phyloP scores from a whole-genome alignment of 108 stramenopile genomes.

The Aureococcus anophagefferens region DNA sequence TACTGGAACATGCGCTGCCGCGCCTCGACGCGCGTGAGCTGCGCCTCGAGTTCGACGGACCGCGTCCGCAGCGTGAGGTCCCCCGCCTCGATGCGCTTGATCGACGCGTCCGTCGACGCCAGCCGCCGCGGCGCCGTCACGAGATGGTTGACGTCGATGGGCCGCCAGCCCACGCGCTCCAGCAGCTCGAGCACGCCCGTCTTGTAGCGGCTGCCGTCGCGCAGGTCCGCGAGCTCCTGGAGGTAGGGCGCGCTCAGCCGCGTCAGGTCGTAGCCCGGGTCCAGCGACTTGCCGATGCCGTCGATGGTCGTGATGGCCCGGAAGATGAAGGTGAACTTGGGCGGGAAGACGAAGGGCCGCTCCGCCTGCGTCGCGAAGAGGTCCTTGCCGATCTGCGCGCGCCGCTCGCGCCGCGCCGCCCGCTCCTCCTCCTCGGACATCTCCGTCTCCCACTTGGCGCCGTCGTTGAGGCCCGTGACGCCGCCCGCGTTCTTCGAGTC shows the following conservation, averaged over 20 bases:
- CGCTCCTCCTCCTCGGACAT: not conserved
- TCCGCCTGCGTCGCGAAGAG: slow-evolving; percentile 77
- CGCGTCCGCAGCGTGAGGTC: slow-evolving; percentile 84
- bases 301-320: slow-evolving; percentile 92
- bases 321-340: slow-evolving; percentile 95
- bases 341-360: slow-evolving; percentile 86
- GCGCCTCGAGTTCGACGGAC: slow-evolving; percentile 76
- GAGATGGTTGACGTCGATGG: slow-evolving; percentile 65
- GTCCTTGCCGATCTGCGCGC: slow-evolving; percentile 57
- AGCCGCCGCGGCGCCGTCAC: slow-evolving; percentile 73
- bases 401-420: not conserved
- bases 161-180: slow-evolving; percentile 53
- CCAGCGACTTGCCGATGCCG: slow-evolving; percentile 91
- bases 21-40: slow-evolving; percentile 66
- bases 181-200: slow-evolving; percentile 42
- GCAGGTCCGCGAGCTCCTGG: slow-evolving; percentile 85
- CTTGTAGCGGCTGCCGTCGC: slow-evolving; percentile 75
- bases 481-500: not conserved
- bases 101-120: slow-evolving; percentile 64
- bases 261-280: slow-evolving; percentile 83
- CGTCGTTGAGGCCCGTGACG: not conserved
- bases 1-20: slow-evolving; percentile 31
- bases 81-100: slow-evolving; percentile 70
- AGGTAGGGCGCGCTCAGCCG: slow-evolving; percentile 79
- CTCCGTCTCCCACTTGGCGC: slow-evolving; percentile 1